These are phyloP conservation scores for Thelephora aurantiotincta DNA, from an alignment of 768 basidiomycete species.

Conservation along the genomic window DNA sequence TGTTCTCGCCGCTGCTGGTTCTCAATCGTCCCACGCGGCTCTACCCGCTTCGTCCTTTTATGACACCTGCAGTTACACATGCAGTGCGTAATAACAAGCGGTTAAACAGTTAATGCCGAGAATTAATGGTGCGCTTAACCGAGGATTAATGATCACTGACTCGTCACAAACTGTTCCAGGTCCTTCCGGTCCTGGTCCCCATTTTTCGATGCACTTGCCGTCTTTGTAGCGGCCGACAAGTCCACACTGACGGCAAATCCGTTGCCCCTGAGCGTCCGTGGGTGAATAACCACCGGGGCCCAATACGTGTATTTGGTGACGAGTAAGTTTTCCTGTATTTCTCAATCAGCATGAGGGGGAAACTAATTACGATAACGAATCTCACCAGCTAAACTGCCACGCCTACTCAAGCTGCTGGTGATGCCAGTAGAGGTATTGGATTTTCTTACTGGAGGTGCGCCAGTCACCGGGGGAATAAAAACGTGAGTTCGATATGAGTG, in stretches of 20 bases:
- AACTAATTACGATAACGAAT: not conserved
- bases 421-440: conserved; percentile 21
- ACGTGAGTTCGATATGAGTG: conserved; percentile 44
- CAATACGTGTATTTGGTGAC: conserved; percentile 12
- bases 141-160: conserved; percentile 19
- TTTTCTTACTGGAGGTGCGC: conserved; percentile 54
- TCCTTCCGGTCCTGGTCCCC: conserved; percentile 75
- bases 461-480: conserved; percentile 60
- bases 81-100: not conserved
- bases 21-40: conserved; percentile 56
- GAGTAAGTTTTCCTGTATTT: not conserved
- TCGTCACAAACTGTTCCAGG: conserved; percentile 78
- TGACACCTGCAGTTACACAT: conserved; percentile 36
- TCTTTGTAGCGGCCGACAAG: conserved; percentile 68
- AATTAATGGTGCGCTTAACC: not conserved
- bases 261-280: conserved; percentile 38
- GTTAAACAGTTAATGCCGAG: not conserved
- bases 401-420: not conserved
- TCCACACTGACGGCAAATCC: conserved; percentile 68
- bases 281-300: conserved; percentile 20
- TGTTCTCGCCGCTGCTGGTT: conserved; percentile 8
- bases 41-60: conserved; percentile 79
- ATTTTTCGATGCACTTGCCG: conserved; percentile 77
- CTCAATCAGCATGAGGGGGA: not conserved
- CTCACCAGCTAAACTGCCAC: not conserved